A percentile compares a stretch with the other conserved stretches of the same genome.
phyloP scores from a whole-genome alignment of 768 basidiomycete genomes.

The Pleurotus tuber-regium region DNA sequence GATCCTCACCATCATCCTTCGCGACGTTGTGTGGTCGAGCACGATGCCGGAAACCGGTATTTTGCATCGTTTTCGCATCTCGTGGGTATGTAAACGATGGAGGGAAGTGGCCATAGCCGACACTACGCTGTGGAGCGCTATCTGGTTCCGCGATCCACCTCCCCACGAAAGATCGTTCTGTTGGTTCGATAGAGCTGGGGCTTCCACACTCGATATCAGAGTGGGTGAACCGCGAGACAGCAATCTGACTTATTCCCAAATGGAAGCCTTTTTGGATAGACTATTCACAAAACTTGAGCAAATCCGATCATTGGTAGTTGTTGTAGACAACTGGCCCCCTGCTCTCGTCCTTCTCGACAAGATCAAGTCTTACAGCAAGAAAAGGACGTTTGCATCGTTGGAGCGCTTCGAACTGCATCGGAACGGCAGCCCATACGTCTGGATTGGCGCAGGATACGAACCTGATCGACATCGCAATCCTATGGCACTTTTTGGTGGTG shows the following conservation, averaged over 20 bases:
- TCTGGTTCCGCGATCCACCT: slow-evolving; percentile 58
- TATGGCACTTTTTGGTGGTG: slow-evolving; percentile 50
- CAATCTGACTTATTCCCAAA: slow-evolving; percentile 32
- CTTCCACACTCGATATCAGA: slow-evolving; percentile 57
- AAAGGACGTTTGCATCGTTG: slow-evolving; percentile 39
- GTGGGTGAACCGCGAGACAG: slow-evolving; percentile 42
- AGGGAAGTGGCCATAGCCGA: slow-evolving; percentile 46
- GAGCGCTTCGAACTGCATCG: slow-evolving; percentile 68
- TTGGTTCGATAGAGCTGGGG: slow-evolving; percentile 57
- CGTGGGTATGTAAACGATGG: slow-evolving; percentile 61
- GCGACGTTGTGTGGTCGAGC: slow-evolving; percentile 54
- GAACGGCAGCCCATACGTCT: slow-evolving; percentile 42
- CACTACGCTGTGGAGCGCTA: slow-evolving; percentile 58
- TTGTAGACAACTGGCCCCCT: slow-evolving; percentile 55
- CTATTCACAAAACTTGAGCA: slow-evolving; percentile 52
- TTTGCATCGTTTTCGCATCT: slow-evolving; percentile 43
- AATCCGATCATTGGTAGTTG: slow-evolving; percentile 57
- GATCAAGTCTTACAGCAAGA: slow-evolving; percentile 34
- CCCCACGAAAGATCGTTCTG: slow-evolving; percentile 49
- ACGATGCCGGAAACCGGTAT: slow-evolving; percentile 32
- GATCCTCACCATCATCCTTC: slow-evolving; percentile 64
- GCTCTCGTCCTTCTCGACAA: slow-evolving; percentile 49
- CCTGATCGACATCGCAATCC: slow-evolving; percentile 29
- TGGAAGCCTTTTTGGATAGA: slow-evolving; percentile 47
- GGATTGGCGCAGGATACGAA: slow-evolving; percentile 40